Evolutionary conservation across 176 grass and related monocot species (phyloP).

Genomic region (Secale cereale): DNA sequence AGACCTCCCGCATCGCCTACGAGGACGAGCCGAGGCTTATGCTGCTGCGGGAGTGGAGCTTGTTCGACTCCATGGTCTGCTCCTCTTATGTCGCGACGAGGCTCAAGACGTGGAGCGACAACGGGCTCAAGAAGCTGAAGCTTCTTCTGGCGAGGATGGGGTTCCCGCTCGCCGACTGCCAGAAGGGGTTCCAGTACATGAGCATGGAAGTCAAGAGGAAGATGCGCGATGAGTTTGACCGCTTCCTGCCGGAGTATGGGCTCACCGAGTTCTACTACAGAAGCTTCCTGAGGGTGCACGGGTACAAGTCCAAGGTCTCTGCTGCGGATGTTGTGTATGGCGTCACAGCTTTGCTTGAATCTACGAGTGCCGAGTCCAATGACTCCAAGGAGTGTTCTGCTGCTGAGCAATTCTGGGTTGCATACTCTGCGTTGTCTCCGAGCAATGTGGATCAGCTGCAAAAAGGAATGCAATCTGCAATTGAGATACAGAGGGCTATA

Average conservation of each 20-base stretch:
- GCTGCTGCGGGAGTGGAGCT: conserved; percentile 77
- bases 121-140: conserved; percentile 92
- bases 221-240: conserved; percentile 82
- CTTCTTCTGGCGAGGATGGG: conserved; percentile 89
- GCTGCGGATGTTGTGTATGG: conserved; percentile 96
- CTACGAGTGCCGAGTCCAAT: conserved; percentile 13
- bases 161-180: conserved; percentile 74
- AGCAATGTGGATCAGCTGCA: conserved; percentile 68
- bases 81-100: conserved; percentile 91
- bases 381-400: conserved; percentile 39
- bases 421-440: conserved; percentile 70
- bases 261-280: conserved; percentile 82
- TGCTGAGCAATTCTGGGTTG: conserved; percentile 76
- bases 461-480: conserved; percentile 78
- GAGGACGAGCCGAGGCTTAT: conserved; percentile 86
- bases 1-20: conserved; percentile 78
- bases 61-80: conserved; percentile 90
- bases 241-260: conserved; percentile 88
- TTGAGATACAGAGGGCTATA: conserved; percentile 82
- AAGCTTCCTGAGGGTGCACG: conserved; percentile 80
- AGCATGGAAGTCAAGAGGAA: conserved; percentile 88
- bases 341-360: conserved; percentile 71
- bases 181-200: conserved; percentile 96
- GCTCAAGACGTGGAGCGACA: conserved; percentile 89
- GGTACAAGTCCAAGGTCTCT: conserved; percentile 74